phyloP scores from a whole-genome alignment of 2,329 filamentous ascomycete species.

The Neoarthrinium moseri region DNA sequence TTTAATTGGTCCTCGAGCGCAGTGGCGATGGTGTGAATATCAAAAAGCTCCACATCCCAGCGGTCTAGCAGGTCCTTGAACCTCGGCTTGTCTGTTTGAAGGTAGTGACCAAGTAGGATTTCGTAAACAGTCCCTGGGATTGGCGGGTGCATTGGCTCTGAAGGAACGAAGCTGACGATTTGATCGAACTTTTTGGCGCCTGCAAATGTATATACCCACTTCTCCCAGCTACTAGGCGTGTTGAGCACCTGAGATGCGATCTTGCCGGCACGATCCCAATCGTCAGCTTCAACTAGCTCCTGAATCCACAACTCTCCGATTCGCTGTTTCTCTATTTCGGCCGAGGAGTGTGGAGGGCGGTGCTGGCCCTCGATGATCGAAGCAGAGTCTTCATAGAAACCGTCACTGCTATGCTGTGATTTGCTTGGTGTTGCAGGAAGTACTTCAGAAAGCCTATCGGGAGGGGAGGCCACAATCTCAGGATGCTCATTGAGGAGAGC shows the following conservation, averaged over 20 bases:
- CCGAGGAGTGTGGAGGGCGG: constrained; percentile 58
- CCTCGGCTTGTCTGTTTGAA: constrained; percentile 70
- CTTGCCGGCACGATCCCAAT: constrained; percentile 78
- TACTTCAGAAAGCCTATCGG: constrained; percentile 38
- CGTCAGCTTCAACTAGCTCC: constrained; percentile 70
- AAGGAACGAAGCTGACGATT: constrained; percentile 81
- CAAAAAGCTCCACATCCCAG: constrained; percentile 84
- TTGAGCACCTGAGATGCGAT: constrained; percentile 81
- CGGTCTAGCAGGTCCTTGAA: constrained; percentile 77
- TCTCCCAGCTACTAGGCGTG: constrained; percentile 82
- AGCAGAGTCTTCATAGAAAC: constrained; percentile 74
- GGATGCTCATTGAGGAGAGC: constrained; percentile 85
- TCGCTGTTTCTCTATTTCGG: constrained; percentile 83
- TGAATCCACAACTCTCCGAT: constrained; percentile 94
- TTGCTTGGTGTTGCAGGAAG: constrained; percentile 40
- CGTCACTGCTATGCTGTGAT: constrained; percentile 42
- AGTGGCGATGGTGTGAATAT: constrained; percentile 72
- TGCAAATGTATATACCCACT: constrained; percentile 92
- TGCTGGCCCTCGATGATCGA: constrained; percentile 62
- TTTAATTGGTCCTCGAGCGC: constrained; percentile 81
- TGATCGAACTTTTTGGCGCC: constrained; percentile 85
- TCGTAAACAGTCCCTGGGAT: constrained; percentile 84
- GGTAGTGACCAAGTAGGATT: constrained; percentile 84
- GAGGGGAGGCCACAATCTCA: constrained; percentile 55
- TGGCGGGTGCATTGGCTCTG: constrained; percentile 72